Evolutionary conservation across 257 asterid species (phyloP).

Genomic region (Penstemon newberryi): DNA sequence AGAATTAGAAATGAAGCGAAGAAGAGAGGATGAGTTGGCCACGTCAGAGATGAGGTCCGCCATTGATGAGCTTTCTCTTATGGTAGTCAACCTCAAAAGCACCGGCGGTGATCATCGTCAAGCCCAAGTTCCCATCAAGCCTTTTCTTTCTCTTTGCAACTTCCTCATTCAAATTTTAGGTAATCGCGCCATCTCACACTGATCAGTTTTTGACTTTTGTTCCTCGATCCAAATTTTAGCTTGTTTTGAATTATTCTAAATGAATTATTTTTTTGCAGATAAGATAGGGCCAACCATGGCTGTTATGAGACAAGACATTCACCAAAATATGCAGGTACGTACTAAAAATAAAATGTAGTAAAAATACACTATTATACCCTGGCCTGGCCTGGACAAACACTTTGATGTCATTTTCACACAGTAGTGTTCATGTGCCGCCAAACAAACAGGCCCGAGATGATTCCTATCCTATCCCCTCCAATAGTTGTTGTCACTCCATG

Average conservation of each 20-base stretch:
- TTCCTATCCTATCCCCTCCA: conserved; percentile 17
- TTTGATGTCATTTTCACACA: conserved; percentile 37
- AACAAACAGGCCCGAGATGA: conserved; percentile 51
- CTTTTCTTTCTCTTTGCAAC: conserved; percentile 74
- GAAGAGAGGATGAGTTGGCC: conserved; percentile 47
- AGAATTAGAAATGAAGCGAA: conserved; percentile 60
- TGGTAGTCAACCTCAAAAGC: conserved; percentile 39
- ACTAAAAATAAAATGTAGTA: too few relatives aligned
- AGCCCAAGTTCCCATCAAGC: conserved; percentile 53
- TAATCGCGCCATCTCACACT: too few relatives aligned
- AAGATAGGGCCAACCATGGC: conserved; percentile 98
- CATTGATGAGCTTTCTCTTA: conserved; percentile 59
- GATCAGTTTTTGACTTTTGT: too few relatives aligned
- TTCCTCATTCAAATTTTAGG: conserved; percentile 67
- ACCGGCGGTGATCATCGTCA: neutral
- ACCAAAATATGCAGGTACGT: conserved; percentile 72
- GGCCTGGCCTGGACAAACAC: neutral
- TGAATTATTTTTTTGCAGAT: conserved; percentile 48
- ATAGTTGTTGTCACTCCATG: conserved; percentile 12
- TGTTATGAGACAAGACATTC: conserved; percentile 82
- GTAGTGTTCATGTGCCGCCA: conserved; percentile 17
- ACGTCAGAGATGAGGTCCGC: conserved; percentile 66
- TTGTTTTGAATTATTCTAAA: too few relatives aligned
- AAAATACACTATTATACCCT: too few relatives aligned
- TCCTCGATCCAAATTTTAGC: too few relatives aligned